Conservation (phyloP, 2,329 filamentous ascomycete species). For the Chaetomiaceae sp. region DNA sequence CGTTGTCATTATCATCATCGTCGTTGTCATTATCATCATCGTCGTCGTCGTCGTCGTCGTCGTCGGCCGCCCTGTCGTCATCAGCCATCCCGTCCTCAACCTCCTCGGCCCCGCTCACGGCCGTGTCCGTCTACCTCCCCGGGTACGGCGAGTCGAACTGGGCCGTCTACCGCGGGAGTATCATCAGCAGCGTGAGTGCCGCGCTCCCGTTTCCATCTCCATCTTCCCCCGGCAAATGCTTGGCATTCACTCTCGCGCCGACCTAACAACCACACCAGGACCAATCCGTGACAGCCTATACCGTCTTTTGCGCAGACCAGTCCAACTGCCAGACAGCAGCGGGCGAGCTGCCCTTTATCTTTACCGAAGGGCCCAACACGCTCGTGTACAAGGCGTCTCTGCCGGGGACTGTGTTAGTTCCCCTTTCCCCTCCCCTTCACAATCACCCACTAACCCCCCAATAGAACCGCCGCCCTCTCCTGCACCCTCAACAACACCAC, state of each 20-base stretch:
- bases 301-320: constrained; percentile 44
- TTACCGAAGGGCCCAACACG: constrained; percentile 42
- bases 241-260: no score
- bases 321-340: constrained; percentile 41
- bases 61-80: no score
- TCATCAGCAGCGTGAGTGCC: constrained; percentile 39
- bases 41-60: no score
- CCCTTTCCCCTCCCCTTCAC: background rate
- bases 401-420: constrained; percentile 39
- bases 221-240: background rate
- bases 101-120: constrained; percentile 10
- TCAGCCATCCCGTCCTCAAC: no score
- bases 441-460: background rate
- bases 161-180: constrained; percentile 42
- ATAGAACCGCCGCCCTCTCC: constrained; percentile 41
- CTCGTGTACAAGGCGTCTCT: constrained; percentile 41
- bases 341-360: constrained; percentile 43
- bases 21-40: no score
- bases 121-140: constrained; percentile 43
- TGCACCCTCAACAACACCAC: constrained; percentile 41
- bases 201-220: no score
- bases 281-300: constrained; percentile 40
- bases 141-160: constrained; percentile 40
- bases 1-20: no score
- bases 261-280: constrained; percentile 30